phyloP scores from a whole-genome alignment of 352 stramenopile species.

The Phytopythium delawarense region DNA sequence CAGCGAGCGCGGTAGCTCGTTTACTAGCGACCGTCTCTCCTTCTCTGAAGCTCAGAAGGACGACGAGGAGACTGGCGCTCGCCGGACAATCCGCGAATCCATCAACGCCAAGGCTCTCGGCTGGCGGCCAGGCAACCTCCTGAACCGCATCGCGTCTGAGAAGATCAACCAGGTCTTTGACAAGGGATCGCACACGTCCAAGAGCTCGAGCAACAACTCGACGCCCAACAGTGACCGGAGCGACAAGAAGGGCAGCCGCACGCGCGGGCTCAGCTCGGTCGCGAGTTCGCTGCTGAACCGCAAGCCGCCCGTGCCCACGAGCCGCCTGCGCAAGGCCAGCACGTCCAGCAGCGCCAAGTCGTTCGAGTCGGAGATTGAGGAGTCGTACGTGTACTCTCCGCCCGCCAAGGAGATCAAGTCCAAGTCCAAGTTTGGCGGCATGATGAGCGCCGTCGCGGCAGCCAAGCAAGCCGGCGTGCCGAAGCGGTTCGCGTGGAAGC shows the following conservation, averaged over 20 bases:
- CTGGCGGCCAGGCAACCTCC: slow-evolving; percentile 38
- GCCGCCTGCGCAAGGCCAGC: slow-evolving; percentile 8
- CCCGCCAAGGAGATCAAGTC: slow-evolving; percentile 30
- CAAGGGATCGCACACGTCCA: slow-evolving; percentile 31
- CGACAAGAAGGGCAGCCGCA: slow-evolving; percentile 20
- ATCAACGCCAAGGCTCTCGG: slow-evolving; percentile 17
- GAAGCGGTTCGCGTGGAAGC: slow-evolving; percentile 54
- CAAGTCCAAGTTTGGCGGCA: slow-evolving; percentile 39
- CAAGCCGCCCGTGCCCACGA: slow-evolving; percentile 20
- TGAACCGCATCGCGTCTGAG: slow-evolving; percentile 26
- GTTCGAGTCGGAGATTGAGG: slow-evolving; percentile 31
- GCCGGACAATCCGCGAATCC: slow-evolving; percentile 1
- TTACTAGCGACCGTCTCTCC: slow-evolving; percentile 23
- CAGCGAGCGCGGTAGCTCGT: slow-evolving; percentile 38
- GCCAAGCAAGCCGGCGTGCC: slow-evolving; percentile 32
- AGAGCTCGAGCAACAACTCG: slow-evolving; percentile 27
- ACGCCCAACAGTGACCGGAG: slow-evolving; percentile 24
- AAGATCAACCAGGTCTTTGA: slow-evolving; percentile 19
- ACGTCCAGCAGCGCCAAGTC: slow-evolving; percentile 21
- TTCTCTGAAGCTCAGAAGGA: slow-evolving; percentile 13
- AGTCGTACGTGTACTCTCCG: slow-evolving; percentile 28
- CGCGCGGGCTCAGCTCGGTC: slow-evolving; percentile 23
- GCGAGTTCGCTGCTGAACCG: slow-evolving; percentile 20
- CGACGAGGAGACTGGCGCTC: slow-evolving; percentile 13
- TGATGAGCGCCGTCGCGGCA: slow-evolving; percentile 29